Percentiles rank a stretch among this genome's conserved stretches.
phyloP scores from a whole-genome alignment of 129 eudicot genomes.

The Flaveria bidentis region DNA sequence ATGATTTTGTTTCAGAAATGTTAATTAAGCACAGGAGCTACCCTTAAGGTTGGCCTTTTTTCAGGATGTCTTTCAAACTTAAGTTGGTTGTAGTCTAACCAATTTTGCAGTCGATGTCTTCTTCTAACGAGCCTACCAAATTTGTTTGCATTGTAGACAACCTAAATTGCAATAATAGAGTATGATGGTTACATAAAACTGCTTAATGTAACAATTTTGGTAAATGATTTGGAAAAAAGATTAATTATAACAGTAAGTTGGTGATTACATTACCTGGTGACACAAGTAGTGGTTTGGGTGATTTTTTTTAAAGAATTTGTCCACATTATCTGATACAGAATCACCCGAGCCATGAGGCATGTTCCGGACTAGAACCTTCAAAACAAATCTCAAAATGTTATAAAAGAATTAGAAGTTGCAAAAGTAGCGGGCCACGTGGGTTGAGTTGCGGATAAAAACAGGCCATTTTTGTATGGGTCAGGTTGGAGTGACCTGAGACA shows the following conservation, averaged over 20 bases:
- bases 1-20: background rate
- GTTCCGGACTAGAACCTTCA: slow-evolving; percentile 83
- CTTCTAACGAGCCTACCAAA: slow-evolving; percentile 71
- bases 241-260: background rate
- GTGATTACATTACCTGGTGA: slow-evolving; percentile 67
- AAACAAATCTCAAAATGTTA: slow-evolving; percentile 4
- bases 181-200: slow-evolving; percentile 8
- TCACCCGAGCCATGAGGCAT: slow-evolving; percentile 69
- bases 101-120: slow-evolving; percentile 79
- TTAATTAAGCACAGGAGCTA: slow-evolving; percentile 25
- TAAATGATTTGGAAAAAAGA: background rate
- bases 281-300: slow-evolving; percentile 83
- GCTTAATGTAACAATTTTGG: background rate
- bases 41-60: slow-evolving; percentile 79
- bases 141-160: slow-evolving; percentile 90
- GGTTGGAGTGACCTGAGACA: background rate
- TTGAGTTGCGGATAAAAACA: background rate
- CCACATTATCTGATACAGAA: slow-evolving; percentile 77
- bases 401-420: background rate
- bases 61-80: slow-evolving; percentile 79
- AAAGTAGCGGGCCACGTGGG: background rate
- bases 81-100: slow-evolving; percentile 90
- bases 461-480: background rate
- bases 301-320: slow-evolving; percentile 67
- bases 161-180: slow-evolving; percentile 47